These are phyloP conservation scores for Diospyros lotus DNA, from an alignment of 148 eudicot genomes.

Conservation along the genomic window DNA sequence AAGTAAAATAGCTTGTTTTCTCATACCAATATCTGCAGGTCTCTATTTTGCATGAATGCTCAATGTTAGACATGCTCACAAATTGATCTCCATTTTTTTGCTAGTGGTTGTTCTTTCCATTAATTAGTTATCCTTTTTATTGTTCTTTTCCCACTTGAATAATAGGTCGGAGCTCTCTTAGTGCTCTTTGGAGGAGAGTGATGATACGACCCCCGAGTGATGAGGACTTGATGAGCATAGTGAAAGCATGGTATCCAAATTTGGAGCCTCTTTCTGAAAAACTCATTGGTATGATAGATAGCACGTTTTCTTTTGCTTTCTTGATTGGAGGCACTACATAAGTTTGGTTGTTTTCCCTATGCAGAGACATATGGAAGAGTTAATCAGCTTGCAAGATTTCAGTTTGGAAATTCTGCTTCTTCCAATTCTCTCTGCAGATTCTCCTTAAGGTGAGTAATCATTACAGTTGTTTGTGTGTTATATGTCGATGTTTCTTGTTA, in stretches of 20 bases:
- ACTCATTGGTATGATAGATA: conserved; percentile 49
- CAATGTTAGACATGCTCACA: not conserved
- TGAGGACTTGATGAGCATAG: conserved; percentile 51
- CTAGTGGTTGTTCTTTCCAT: not conserved
- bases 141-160: not conserved
- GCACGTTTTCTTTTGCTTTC: not conserved
- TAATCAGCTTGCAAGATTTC: conserved; percentile 37
- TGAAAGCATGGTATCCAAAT: conserved; percentile 61
- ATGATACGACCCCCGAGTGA: conserved; percentile 55
- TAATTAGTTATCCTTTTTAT: not conserved
- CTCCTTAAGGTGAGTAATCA: conserved; percentile 55
- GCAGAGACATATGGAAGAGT: conserved; percentile 71
- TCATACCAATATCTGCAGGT: not conserved
- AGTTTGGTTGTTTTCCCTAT: not conserved
- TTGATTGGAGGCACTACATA: not conserved
- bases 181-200: conserved; percentile 87
- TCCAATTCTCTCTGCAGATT: conserved; percentile 47
- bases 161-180: conserved; percentile 52
- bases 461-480: not conserved
- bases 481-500: not conserved
- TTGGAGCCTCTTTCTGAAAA: conserved; percentile 58
- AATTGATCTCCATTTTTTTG: conserved; percentile 1
- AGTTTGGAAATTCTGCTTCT: conserved; percentile 30
- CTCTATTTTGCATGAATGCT: not conserved
- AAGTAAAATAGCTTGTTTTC: not conserved